Base-by-base conservation (phyloP, 805 yeast species). In the Pichia membranifaciens region DNA sequence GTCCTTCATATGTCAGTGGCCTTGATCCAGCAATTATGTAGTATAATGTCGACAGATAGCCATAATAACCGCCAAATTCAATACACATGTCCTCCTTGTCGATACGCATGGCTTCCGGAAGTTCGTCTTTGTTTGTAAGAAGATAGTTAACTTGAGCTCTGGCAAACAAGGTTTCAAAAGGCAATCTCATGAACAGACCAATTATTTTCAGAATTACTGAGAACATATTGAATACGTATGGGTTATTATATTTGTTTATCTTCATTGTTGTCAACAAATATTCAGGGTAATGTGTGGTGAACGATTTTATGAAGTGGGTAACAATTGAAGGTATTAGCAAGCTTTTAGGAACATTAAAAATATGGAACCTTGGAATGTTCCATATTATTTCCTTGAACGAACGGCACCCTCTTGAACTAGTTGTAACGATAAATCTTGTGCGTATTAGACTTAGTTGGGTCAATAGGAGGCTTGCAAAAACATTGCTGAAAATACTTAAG, bases 371-470 rank as follows among this genome's bases (percentile, higher is more conserved):
- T 29, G 77, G 74, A 55, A 80, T 66, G 46, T 72, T 70, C 46
- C 77, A 69, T 12, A 88, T 65, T 5, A 85, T 76, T 40, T 81
- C 79, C 45, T 95, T 72, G 39, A 90, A 74, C n/a, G 95, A 85
- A 51, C 97, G 58, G 17, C 72, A 64, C 16, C 65, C 70, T 55
- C 71, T 68, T 10, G 62, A 52, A 7, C 65, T 59, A 23, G 71
- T 72, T 28, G 87, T 75, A 8, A 87, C 76, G 55, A 89, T 79
- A 35, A 91, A 70, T 53, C 82, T 79, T 34, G 93, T 84, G 51
- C 89, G 79, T 32, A 91, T 84, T 44, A 90, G 69, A 55, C 87
- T 95, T 41, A 91, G 65, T 1, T 97, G 97, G 45, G 90, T 76
- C 41, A 93, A 70, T 2, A 86, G 55, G 8, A 88, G 62, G 2